phyloP scores from a whole-genome alignment of 192 early-diverging fungal species.

The Podila horticola region DNA sequence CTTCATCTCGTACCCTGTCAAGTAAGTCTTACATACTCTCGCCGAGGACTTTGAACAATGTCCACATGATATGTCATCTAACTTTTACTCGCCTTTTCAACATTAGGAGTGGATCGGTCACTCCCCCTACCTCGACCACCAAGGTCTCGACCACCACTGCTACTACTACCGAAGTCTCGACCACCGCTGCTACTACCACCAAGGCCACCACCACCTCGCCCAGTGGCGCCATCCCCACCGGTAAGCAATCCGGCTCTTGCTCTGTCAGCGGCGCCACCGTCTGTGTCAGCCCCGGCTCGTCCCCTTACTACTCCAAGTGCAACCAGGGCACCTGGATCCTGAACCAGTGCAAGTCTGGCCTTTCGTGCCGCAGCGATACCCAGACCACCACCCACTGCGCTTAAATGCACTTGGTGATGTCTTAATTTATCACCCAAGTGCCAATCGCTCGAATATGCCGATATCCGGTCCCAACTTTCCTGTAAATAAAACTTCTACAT shows the following conservation, averaged over 20 bases:
- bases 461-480: background rate
- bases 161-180: background rate
- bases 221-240: background rate
- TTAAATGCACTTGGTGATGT: background rate
- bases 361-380: constrained; percentile 8
- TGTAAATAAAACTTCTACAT: no score
- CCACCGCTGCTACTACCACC: background rate
- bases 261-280: constrained; percentile 5
- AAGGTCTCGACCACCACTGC: background rate
- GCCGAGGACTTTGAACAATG: background rate
- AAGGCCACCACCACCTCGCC: background rate
- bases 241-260: constrained; percentile 12
- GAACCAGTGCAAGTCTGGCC: constrained; percentile 12
- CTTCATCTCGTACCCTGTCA: constrained; percentile 11
- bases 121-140: background rate
- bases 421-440: background rate
- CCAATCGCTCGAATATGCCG: background rate
- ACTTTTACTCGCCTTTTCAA: background rate
- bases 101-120: background rate
- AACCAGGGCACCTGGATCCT: constrained; percentile 7
- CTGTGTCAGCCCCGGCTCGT: constrained; percentile 6
- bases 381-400: constrained; percentile 11
- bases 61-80: no score
- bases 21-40: background rate
- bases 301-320: constrained; percentile 15